Base-by-base conservation (phyloP, 2,329 filamentous ascomycete species). In the Podosphaera leucotricha region DNA sequence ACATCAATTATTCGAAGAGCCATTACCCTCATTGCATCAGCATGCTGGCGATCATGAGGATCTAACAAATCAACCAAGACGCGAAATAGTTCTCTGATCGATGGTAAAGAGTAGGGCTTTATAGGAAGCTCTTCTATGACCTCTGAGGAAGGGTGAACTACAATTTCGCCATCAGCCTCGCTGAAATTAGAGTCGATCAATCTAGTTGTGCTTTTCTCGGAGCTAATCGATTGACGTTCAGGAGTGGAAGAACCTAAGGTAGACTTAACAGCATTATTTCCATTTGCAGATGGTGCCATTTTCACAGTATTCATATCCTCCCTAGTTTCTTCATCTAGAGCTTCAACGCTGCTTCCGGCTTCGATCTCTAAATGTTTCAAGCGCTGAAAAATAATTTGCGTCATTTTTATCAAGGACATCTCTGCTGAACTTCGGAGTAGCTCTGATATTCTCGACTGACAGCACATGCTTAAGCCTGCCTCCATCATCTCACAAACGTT, bases 401-500 rank as follows among this genome's bases (percentile, higher is more conserved):
- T 95, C 90, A 98, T 98, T 52, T 84, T 83, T 39, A 95, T 83
- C 86, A 98, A 94, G 44, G 85, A 80, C 56, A 92, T 90, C 61
- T 98, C 90, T 1, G 90, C 90, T 18, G 86, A 92, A 50, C 86
- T 72, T 50, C 87, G 75, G 44, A 98, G 65, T 3, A 95, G 76
- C 54, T 94, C 86, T 8, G 86, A 94, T 48, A 95, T 76, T 45
- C 87, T 75, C 45, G 82, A 75, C 57, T 95, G 86, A 50, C 87
- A 98, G 65, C 90, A 98, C 66, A 98, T 95, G 57, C 85, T 93
- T 51, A 98, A 63, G 1, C 87, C 90, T 1, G 85, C 87, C 59
- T 93, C 90, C 87, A 98, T 95, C 85, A 98, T 95, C 59, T 94
- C 85, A 59, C 92, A 98, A 10, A 98, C 85, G 57, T 87, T 95